These are phyloP conservation scores for Setaria italica DNA, from an alignment of 202 grass and related monocot genomes.

Conservation along the genomic window DNA sequence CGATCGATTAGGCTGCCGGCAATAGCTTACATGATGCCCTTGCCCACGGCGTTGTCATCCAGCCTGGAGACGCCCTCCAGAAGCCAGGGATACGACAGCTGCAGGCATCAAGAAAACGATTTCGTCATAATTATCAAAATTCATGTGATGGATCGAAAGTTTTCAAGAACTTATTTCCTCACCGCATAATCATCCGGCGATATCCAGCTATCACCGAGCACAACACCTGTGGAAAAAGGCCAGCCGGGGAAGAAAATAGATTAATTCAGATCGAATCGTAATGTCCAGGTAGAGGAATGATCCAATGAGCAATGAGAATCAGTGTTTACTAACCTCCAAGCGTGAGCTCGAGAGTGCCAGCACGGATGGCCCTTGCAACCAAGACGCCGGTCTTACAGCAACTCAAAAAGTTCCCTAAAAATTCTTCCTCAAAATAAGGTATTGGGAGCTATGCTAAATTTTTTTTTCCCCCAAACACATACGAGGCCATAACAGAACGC, in stretches of 20 bases:
- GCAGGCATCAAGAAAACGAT: slow-evolving; percentile 17
- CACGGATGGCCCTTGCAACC: slow-evolving; percentile 35
- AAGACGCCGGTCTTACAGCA: slow-evolving; percentile 43
- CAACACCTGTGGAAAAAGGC: background rate
- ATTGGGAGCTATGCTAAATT: too few species aligned
- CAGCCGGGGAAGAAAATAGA: background rate
- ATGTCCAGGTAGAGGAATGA: too few species aligned
- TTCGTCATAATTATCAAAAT: background rate
- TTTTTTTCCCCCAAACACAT: too few species aligned
- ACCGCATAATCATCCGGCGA: background rate
- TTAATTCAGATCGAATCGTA: background rate
- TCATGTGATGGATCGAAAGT: background rate
- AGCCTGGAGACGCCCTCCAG: slow-evolving; percentile 59
- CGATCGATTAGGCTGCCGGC: background rate
- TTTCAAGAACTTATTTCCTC: background rate
- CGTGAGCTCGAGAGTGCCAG: slow-evolving; percentile 49
- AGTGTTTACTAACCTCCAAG: slow-evolving; percentile 48
- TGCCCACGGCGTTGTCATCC: slow-evolving; percentile 40
- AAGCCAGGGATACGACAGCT: slow-evolving; percentile 61
- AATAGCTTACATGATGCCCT: slow-evolving; percentile 41
- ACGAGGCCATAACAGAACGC: too few species aligned
- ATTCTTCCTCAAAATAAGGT: too few species aligned
- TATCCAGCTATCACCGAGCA: slow-evolving; percentile 1
- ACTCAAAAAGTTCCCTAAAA: too few species aligned
- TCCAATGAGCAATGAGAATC: too few species aligned